These are phyloP conservation scores for Trichomonas vaginalis DNA, from an alignment of 208 protist genomes.

Conservation along the genomic window DNA sequence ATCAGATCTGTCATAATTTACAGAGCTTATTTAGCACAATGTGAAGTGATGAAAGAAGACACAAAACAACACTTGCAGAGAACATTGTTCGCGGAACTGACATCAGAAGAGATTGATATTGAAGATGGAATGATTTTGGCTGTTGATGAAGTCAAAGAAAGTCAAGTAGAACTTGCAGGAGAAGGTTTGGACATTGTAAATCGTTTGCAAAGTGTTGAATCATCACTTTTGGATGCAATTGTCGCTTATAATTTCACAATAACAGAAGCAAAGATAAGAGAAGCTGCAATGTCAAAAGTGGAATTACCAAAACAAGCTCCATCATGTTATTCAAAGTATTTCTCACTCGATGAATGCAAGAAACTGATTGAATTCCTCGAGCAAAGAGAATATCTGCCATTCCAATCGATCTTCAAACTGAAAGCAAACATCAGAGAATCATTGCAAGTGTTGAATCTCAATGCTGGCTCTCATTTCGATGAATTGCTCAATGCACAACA, in stretches of 20 bases:
- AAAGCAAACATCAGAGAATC: slow-evolving; percentile 2
- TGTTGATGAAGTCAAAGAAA: background rate
- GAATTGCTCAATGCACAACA: background rate
- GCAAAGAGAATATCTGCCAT: background rate
- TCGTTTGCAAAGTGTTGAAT: background rate
- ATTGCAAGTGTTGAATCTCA: background rate
- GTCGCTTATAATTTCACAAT: background rate
- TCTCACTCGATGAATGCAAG: background rate
- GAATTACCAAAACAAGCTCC: background rate
- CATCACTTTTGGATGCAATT: background rate
- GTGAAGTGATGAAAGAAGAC: background rate
- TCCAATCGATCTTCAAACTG: background rate
- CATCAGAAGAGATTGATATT: background rate
- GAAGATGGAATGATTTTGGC: background rate
- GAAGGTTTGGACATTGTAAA: background rate
- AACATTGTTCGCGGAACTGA: background rate
- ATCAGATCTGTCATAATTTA: background rate
- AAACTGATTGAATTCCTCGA: background rate
- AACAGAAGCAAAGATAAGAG: background rate
- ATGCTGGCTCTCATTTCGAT: background rate
- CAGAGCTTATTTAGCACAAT: background rate
- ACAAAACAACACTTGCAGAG: background rate
- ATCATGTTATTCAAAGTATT: background rate
- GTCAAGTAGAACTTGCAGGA: background rate
- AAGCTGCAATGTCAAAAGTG: background rate